These are phyloP conservation scores for Mrakia hoshinonis DNA, from an alignment of 768 basidiomycete species.

Conservation along the genomic window DNA sequence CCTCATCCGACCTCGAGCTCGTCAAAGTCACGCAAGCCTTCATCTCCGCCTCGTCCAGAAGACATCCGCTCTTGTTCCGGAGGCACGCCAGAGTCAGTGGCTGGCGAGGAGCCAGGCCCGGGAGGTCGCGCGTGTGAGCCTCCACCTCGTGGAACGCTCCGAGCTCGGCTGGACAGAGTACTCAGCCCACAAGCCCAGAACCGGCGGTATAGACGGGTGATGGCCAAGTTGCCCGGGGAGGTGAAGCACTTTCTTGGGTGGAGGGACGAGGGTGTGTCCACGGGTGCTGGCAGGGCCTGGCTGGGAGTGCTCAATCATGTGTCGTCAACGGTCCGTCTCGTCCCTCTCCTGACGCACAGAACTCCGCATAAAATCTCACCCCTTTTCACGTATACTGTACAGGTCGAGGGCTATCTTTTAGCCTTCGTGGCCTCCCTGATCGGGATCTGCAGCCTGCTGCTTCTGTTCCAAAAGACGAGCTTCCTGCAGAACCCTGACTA, in stretches of 20 bases:
- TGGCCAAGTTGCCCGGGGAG: background rate
- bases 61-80: too few relatives aligned
- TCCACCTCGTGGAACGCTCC: too few relatives aligned
- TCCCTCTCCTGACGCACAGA: background rate
- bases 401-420: conserved; percentile 2
- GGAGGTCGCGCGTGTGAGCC: too few relatives aligned
- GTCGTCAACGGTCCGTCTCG: background rate
- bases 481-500: background rate
- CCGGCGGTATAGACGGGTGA: background rate
- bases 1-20: background rate
- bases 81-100: background rate
- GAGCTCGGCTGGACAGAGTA: too few relatives aligned
- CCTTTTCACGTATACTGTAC: background rate
- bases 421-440: background rate
- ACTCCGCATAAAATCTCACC: background rate
- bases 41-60: background rate
- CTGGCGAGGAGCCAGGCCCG: too few relatives aligned
- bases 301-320: background rate
- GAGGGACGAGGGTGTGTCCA: background rate
- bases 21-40: background rate
- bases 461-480: background rate
- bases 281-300: background rate
- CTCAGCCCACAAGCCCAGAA: background rate
- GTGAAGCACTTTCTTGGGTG: background rate
- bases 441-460: background rate